Base-by-base conservation (phyloP, 2,329 filamentous ascomycete species). In the Cladobotryum mycophilum region DNA sequence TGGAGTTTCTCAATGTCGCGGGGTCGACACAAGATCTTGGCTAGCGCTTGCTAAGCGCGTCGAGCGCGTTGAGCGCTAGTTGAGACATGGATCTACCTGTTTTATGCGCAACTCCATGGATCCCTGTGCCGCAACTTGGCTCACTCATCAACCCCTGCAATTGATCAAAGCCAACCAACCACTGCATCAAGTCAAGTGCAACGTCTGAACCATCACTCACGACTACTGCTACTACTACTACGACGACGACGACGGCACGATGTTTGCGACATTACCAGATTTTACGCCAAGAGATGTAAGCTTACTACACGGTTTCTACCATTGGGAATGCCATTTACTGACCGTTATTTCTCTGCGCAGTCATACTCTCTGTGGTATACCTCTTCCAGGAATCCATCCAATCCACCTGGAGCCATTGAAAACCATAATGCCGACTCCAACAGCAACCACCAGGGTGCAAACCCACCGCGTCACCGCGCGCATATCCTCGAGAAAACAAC, bases 321-420 rank as follows among this genome's bases (percentile, higher is more conserved):
- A 30, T 30, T 30, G 6, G 22, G 9, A 30, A 11, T n/a, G 2
- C 36, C 13, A 5, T 38, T 6, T 5, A 17, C 36, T 38, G 12
- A 38, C 36, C 9, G 36, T 17, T 38, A 12, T 7, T 12, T 17
- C 36, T 7, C 5, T 38, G 5, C 12, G 20, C 38, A 89, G 86
- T 84, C 84, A 35, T 83, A 89, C 66, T 79, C 81, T 47, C 76
- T 89, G 53, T 89, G 86, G 86, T 88, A 88, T 66, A 80, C 79
- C 34, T 82, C 84, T 12, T 78, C 83, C 5, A 78, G 81, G 46
- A 74, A 72, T 62, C 78, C 76, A 15, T 62, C 65, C 47, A 61
- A 64, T 53, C 64, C 67, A 47, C 55, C 62, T 55, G 56, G 67
- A 51, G 61, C 69, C 42, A 58, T 65, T 54, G 65, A 70, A 44